phyloP scores from a whole-genome alignment of 73 alveolate species.

The Strombidium stylifer region DNA sequence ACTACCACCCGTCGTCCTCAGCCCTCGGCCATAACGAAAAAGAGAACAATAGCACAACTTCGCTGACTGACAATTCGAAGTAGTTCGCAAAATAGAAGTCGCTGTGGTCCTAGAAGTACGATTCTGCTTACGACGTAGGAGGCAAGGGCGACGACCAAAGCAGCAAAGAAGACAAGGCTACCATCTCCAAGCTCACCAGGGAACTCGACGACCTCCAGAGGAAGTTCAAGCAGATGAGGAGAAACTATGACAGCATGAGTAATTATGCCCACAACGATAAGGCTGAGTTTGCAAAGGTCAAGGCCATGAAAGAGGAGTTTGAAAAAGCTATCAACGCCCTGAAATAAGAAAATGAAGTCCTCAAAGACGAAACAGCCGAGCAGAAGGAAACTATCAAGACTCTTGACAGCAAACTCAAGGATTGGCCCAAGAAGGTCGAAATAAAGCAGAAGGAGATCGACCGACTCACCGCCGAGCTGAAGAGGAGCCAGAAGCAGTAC shows the following conservation, averaged over 20 bases:
- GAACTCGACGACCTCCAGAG: neutral
- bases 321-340: constrained; percentile 30
- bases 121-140: neutral
- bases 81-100: no score
- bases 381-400: neutral
- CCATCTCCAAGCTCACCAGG: constrained; percentile 18
- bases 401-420: constrained; percentile 17
- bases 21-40: no score
- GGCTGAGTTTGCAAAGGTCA: constrained; percentile 19
- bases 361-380: neutral
- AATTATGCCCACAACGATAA: constrained; percentile 36
- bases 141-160: neutral
- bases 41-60: neutral
- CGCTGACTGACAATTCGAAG: neutral
- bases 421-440: constrained; percentile 11
- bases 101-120: no score
- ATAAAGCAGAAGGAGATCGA: constrained; percentile 18
- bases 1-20: no score
- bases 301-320: constrained; percentile 2
- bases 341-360: constrained; percentile 3
- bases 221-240: neutral
- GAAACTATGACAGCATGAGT: constrained; percentile 33
- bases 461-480: constrained; percentile 15
- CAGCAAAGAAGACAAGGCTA: constrained; percentile 30
- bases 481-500: constrained; percentile 14